phyloP scores from a whole-genome alignment of 495 filamentous ascomycete genomes.

The Achaetomiella virescens region DNA sequence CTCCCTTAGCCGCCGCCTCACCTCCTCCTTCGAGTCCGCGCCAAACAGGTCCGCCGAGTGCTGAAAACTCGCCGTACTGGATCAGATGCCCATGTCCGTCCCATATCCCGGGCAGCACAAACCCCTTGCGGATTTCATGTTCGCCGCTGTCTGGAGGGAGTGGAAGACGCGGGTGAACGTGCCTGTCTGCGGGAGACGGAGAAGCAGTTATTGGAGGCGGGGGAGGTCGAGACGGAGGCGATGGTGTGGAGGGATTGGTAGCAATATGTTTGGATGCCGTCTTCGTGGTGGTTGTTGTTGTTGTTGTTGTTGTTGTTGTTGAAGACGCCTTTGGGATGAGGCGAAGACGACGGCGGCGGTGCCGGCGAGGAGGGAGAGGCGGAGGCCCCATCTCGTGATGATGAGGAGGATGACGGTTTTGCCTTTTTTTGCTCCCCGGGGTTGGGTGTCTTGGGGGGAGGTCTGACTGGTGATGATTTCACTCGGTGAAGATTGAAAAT shows the following conservation, averaged over 20 bases:
- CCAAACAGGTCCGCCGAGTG: slow-evolving; percentile 56
- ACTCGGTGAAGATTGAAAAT: too few species aligned
- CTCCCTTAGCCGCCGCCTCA: slow-evolving; percentile 37
- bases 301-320: not conserved
- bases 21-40: slow-evolving; percentile 42
- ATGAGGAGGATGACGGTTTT: not conserved
- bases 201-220: slow-evolving; percentile 35
- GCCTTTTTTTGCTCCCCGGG: too few species aligned
- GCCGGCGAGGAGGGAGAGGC: slow-evolving; percentile 19
- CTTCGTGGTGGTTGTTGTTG: not conserved
- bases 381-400: slow-evolving; percentile 14
- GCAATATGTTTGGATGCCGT: slow-evolving; percentile 28
- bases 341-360: slow-evolving; percentile 16
- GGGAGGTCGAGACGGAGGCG: slow-evolving; percentile 5
- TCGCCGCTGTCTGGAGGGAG: not conserved
- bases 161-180: slow-evolving; percentile 30
- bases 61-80: slow-evolving; percentile 58
- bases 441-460: too few species aligned
- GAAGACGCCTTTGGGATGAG: not conserved
- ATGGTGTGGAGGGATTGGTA: slow-evolving; percentile 39
- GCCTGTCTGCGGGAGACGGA: slow-evolving; percentile 28
- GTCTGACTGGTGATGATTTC: not conserved
- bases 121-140: slow-evolving; percentile 25
- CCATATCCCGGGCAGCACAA: slow-evolving; percentile 56
- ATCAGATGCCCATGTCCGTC: slow-evolving; percentile 60